These are phyloP conservation scores for Tylopilus vinaceipallidus DNA, from an alignment of 768 basidiomycete genomes.

Conservation along the genomic window DNA sequence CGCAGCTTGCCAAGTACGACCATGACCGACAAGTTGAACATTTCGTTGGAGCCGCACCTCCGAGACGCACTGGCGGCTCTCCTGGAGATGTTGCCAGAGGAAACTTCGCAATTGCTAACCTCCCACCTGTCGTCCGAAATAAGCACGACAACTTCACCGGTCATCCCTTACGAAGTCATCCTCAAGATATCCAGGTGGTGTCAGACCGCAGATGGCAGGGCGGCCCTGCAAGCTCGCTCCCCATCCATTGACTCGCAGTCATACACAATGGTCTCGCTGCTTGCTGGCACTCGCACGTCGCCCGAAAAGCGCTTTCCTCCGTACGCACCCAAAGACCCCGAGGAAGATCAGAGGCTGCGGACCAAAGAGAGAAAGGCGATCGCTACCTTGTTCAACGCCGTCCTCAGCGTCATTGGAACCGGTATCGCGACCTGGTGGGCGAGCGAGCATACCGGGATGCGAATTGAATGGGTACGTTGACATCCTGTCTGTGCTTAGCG, in stretches of 20 bases:
- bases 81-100: conserved; percentile 41
- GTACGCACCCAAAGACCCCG: conserved; percentile 45
- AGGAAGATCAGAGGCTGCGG: conserved; percentile 45
- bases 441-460: conserved; percentile 60
- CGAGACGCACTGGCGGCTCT: conserved; percentile 47
- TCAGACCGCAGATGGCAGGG: conserved; percentile 47
- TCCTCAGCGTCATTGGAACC: conserved; percentile 65
- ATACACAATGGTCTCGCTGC: conserved; percentile 70
- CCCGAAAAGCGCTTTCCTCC: conserved; percentile 68
- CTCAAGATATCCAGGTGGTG: conserved; percentile 66
- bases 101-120: conserved; percentile 42
- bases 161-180: conserved; percentile 63
- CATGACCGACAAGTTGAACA: conserved; percentile 38
- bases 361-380: conserved; percentile 63
- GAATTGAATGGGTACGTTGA: conserved; percentile 69
- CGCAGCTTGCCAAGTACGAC: neutral
- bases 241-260: conserved; percentile 49
- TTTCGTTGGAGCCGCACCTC: conserved; percentile 72
- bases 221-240: conserved; percentile 37
- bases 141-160: conserved; percentile 19
- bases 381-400: conserved; percentile 65
- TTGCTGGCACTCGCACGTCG: conserved; percentile 77
- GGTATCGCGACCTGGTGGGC: conserved; percentile 76
- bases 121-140: conserved; percentile 32
- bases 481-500: neutral